phyloP scores from a whole-genome alignment of 345 rosid species.

The Xanthoceras sorbifolium region DNA sequence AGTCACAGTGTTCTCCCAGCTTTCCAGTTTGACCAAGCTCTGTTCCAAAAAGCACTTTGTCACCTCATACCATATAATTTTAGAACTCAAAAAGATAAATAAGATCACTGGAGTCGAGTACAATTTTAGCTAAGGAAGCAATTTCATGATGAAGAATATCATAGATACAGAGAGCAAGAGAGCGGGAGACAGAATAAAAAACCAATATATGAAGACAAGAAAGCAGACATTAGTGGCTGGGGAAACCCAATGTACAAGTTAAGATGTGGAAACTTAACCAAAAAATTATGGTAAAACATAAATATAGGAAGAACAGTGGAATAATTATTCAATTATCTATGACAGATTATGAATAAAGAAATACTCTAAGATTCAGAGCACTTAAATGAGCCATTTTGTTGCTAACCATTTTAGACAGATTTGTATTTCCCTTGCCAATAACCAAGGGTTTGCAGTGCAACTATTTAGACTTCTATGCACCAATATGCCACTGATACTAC shows the following conservation, averaged over 20 bases:
- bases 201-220: not conserved
- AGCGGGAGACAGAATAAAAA: not conserved
- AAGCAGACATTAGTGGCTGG: not conserved
- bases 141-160: not conserved
- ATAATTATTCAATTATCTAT: not conserved
- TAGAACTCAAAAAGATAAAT: constrained; percentile 12
- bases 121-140: not conserved
- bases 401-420: not conserved
- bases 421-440: not conserved
- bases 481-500: not conserved
- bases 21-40: constrained; percentile 90
- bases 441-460: not conserved
- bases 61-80: constrained; percentile 16
- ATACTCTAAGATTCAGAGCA: not conserved
- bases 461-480: not conserved
- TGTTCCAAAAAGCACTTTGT: constrained; percentile 34
- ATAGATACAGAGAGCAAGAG: not conserved
- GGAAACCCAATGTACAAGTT: not conserved
- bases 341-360: not conserved
- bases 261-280: not conserved
- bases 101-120: not conserved
- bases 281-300: not conserved
- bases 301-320: not conserved
- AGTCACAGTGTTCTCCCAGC: constrained; percentile 83
- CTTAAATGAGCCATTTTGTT: not conserved